These are phyloP conservation scores for Hypsizygus marmoreus DNA, from an alignment of 768 basidiomycete species.

Conservation along the genomic window DNA sequence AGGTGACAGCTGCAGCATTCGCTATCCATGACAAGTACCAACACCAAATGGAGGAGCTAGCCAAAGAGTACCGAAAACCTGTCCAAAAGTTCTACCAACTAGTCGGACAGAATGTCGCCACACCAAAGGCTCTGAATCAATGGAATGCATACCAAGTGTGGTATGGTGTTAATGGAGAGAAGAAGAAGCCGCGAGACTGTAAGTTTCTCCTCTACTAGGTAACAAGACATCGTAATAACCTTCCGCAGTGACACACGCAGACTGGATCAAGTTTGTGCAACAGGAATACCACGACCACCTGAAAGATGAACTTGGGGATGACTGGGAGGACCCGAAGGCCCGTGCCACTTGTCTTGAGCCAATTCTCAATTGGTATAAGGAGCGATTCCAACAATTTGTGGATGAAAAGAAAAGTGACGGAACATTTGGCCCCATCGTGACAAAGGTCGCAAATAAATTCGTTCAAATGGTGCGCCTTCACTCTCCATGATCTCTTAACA, in stretches of 20 bases:
- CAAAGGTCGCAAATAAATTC: neutral
- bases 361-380: slow-evolving; percentile 1
- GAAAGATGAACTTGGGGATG: neutral
- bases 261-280: neutral
- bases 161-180: slow-evolving; percentile 1
- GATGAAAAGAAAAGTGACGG: neutral
- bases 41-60: neutral
- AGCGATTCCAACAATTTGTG: neutral
- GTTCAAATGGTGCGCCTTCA: neutral
- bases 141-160: slow-evolving; percentile 6
- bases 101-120: neutral
- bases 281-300: neutral
- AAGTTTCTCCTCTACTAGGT: neutral
- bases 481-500: neutral
- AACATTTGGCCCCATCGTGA: neutral
- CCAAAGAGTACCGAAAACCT: neutral
- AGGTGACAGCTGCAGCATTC: neutral
- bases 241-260: neutral
- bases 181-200: neutral
- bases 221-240: neutral
- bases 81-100: neutral
- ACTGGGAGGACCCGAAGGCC: slow-evolving; percentile 1
- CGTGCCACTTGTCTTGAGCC: neutral
- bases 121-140: neutral
- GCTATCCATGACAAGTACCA: neutral